A percentile compares a stretch with the other conserved stretches of the same genome.
These are phyloP conservation scores for Adansonia gregorii DNA, from an alignment of 441 rosid species.

Conservation along the genomic window DNA sequence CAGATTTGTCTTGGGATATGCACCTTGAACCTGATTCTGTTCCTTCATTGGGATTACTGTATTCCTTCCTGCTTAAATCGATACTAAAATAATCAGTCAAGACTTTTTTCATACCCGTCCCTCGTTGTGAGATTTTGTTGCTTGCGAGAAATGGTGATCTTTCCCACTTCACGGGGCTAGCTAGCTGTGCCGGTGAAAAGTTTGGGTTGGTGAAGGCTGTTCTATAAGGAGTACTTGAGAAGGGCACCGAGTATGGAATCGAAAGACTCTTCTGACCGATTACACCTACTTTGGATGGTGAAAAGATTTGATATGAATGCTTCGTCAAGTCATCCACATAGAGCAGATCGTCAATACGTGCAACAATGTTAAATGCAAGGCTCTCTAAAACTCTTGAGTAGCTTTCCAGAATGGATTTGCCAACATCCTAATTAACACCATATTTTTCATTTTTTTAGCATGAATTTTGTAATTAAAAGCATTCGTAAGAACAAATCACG, in stretches of 20 bases:
- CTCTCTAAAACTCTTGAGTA: constrained; percentile 96
- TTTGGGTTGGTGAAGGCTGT: constrained; percentile 70
- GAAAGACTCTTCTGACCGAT: constrained; percentile 58
- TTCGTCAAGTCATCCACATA: constrained; percentile 85
- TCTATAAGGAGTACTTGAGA: constrained; percentile 57
- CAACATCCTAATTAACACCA: constrained; percentile 65
- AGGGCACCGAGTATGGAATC: constrained; percentile 55
- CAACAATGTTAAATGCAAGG: constrained; percentile 85
- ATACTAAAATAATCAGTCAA: constrained; percentile 69
- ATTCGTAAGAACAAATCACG: not conserved
- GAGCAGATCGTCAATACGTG: constrained; percentile 89
- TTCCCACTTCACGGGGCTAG: constrained; percentile 60
- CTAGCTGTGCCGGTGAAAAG: constrained; percentile 60
- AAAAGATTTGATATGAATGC: constrained; percentile 63
- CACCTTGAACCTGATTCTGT: constrained; percentile 30
- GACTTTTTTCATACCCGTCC: constrained; percentile 64
- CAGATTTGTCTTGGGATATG: constrained; percentile 34
- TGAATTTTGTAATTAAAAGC: not conserved
- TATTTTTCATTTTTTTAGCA: not conserved
- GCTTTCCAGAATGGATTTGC: constrained; percentile 94
- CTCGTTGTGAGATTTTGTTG: constrained; percentile 56
- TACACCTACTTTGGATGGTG: constrained; percentile 54
- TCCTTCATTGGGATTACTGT: constrained; percentile 34
- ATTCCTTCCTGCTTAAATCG: constrained; percentile 49
- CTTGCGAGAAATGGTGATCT: constrained; percentile 49